Evolutionary conservation across 2,329 filamentous ascomycete genomes (phyloP), one percentile per base, ranked within the genome.

Genomic region (Chaetomium sp.): DNA sequence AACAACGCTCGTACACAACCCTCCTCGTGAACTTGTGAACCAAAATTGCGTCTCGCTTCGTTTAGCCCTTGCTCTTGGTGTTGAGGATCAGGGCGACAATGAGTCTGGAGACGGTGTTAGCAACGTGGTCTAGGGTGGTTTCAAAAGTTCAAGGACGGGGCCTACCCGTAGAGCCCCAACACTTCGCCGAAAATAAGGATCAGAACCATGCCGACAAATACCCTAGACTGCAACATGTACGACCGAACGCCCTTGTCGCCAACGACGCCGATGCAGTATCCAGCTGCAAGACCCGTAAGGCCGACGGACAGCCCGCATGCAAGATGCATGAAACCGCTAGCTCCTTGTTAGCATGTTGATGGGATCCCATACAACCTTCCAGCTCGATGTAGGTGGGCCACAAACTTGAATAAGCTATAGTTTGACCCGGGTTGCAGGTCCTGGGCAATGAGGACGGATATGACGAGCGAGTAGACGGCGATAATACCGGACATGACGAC

Each of bases 401-500:
- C 19, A 27, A 27, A 89, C 85, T 82, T 87, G 76, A 94, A 99
- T 62, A 97, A 78, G 68, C 85, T 91, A 76, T 95, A 96, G 69
- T 79, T 79, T 55, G 73, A 70, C 62, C 80, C 76, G 40, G 11
- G 11, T 19, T 74, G 74, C 12, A 97, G 84, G 71, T 96, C 90
- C 72, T 90, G 87, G 54, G 91, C 89, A 71, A 99, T 99, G 64
- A 99, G 83, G 68, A 99, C 94, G 14, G 92, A 88, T 65, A 99
- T 91, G 67, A 99, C 94, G 65, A 99, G 88, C 51, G 91, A 89
- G 76, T 99, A 99, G 64, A 99, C 94, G 56, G 94, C 94, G 68
- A 99, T 90, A 70, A 99, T 99, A 83, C 94, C 94, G 66, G 94
- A 95, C 94, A 99, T 99, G 78, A 99, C 86, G 63, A 94, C 88